A percentile compares a stretch with the other conserved stretches of the same genome.
Conservation (phyloP, 129 eudicot species). For the sunflower (Helianthus annuus) region HanXRQr2.0-SUNRISE NC_035446.2:153084151-153084650, state of each 20-base stretch:
- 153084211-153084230: too few species aligned
- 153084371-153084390: not conserved
- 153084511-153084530: slow-evolving; percentile 38
- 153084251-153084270: not conserved
- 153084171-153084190: too few species aligned
- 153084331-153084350: not conserved
- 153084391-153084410: not conserved
- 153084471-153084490: slow-evolving; percentile 30
- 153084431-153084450: not conserved
- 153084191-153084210: too few species aligned
- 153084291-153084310: not conserved
- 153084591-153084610: slow-evolving; percentile 14
- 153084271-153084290: not conserved
- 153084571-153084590: slow-evolving; percentile 17
- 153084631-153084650: slow-evolving; percentile 16
- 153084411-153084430: slow-evolving; percentile 4
- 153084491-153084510: slow-evolving; percentile 35
- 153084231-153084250: not conserved
- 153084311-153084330: not conserved
- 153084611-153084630: slow-evolving; percentile 15
- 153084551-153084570: slow-evolving; percentile 10
- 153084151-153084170: too few species aligned
- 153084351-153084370: too few species aligned
- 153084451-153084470: slow-evolving; percentile 12
- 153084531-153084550: slow-evolving; percentile 25